phyloP scores from a whole-genome alignment of 176 grass and related monocot genomes.

The Oryza meridionalis region DNA sequence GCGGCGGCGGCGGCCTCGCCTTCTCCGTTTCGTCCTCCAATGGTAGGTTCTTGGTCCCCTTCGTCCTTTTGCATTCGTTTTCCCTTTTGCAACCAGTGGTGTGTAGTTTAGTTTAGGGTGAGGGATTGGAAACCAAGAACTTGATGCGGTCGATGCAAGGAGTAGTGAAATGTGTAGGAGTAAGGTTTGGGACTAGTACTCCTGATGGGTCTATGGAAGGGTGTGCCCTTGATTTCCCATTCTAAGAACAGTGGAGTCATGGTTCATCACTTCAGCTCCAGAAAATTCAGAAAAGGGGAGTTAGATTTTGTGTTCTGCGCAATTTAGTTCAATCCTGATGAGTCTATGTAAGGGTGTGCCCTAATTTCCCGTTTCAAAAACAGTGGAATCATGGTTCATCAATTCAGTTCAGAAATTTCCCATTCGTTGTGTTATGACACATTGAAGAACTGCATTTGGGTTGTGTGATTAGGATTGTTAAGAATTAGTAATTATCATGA shows the following conservation, averaged over 20 bases:
- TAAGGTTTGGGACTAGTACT: neutral
- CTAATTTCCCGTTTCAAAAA: no score
- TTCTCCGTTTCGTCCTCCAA: constrained; percentile 44
- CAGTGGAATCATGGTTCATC: no score
- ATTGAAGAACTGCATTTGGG: neutral
- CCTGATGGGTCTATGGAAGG: neutral
- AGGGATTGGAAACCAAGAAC: neutral
- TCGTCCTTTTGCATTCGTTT: neutral
- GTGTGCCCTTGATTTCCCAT: neutral
- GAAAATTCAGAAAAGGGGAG: neutral
- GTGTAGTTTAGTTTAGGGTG: neutral
- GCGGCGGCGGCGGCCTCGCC: neutral
- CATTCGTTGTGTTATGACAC: neutral
- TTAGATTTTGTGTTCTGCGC: neutral
- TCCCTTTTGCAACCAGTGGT: neutral
- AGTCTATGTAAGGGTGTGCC: no score
- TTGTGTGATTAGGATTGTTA: neutral
- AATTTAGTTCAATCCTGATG: neutral
- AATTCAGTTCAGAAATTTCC: neutral
- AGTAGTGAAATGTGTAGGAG: neutral
- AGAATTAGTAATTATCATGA: neutral
- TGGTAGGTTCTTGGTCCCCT: constrained; percentile 34
- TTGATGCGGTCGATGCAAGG: neutral
- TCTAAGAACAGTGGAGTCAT: neutral
- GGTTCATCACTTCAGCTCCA: neutral